Evolutionary conservation across 805 yeast species (phyloP), one percentile per base, ranked within the genome.

Genomic region (Candida insectorum): DNA sequence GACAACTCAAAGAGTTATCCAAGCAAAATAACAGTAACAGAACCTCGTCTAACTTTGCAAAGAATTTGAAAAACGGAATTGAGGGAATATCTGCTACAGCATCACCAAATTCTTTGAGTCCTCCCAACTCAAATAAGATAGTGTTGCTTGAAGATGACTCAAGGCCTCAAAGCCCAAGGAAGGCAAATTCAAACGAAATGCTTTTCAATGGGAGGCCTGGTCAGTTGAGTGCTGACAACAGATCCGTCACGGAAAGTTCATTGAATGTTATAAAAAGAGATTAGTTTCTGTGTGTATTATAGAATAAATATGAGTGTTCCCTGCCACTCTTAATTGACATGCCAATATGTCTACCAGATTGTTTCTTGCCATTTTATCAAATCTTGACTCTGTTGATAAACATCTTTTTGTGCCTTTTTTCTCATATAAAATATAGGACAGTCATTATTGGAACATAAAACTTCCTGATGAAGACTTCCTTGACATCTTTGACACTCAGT

Each of bases 381-480:
- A 49, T 85, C 91, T 17, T 55, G 56, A 6, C 77, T 63, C 36
- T 79, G 81, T 24, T 66, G 67, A 21, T 62, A 55, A 6, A 80
- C 73, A 48, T 85, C 94, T 55, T 82, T 84, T 49, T 83, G 91
- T 6, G 81, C 84, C 52, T 83, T 82, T 58, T 77, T 89, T 52
- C 99, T 73, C 98, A 93, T 93, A 57, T 93, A 93, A 52, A 93
- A 93, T 23, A 93, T 93, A 2, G 97, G 96, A 63, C 99, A 93
- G 58, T 93, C 97, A 46, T 89, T 88, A 46, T 91, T 87, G 0
- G 96, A 81, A 58, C 99, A 93, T 16, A 91, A 66, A 3, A 93
- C 97, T 48, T 93, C 97, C 59, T 88, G 96, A 50, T 93, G 97
- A 34, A 94, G 64, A 16, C 93, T 85, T 0, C 97, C 97, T 49